Conservation (phyloP, 768 basidiomycete genomes). For the Kwoniella bestiolae region DNA sequence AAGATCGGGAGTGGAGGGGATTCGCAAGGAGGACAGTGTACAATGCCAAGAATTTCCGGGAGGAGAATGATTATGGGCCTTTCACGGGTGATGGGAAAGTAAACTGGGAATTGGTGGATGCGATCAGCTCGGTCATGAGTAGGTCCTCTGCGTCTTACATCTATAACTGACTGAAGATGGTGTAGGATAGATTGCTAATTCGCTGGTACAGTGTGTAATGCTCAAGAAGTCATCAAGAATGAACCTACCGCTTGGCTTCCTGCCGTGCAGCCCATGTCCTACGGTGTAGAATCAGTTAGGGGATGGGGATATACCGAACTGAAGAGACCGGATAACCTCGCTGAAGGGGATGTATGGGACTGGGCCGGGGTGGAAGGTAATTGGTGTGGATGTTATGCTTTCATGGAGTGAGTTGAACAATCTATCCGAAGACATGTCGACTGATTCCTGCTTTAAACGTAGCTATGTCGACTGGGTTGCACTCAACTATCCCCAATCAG, state of each 20-base stretch:
- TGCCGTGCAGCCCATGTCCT: slow-evolving; percentile 39
- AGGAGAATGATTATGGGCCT: slow-evolving; percentile 51
- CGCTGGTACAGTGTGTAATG: slow-evolving; percentile 24
- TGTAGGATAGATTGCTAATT: neutral
- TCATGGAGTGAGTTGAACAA: slow-evolving; percentile 46
- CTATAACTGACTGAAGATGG: neutral
- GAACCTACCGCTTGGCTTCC: slow-evolving; percentile 41
- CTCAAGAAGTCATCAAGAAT: slow-evolving; percentile 34
- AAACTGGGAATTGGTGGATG: slow-evolving; percentile 50
- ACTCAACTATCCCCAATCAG: slow-evolving; percentile 39
- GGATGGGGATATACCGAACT: slow-evolving; percentile 44
- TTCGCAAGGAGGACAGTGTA: slow-evolving; percentile 45
- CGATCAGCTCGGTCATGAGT: slow-evolving; percentile 51
- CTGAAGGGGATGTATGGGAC: slow-evolving; percentile 41
- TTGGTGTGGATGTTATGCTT: slow-evolving; percentile 56
- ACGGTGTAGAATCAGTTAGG: slow-evolving; percentile 39
- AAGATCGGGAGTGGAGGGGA: slow-evolving; percentile 36
- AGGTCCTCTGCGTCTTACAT: slow-evolving; percentile 22
- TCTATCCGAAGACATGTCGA: neutral
- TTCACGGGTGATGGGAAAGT: slow-evolving; percentile 46
- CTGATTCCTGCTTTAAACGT: neutral
- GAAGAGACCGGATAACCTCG: slow-evolving; percentile 29
- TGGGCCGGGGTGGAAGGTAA: slow-evolving; percentile 52
- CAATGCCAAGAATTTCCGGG: slow-evolving; percentile 32
- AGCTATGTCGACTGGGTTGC: slow-evolving; percentile 50